Evolutionary conservation across 2,329 filamentous ascomycete genomes (phyloP), one percentile per base, ranked within the genome.

Genomic region (Aspergillus neoniger): DNA sequence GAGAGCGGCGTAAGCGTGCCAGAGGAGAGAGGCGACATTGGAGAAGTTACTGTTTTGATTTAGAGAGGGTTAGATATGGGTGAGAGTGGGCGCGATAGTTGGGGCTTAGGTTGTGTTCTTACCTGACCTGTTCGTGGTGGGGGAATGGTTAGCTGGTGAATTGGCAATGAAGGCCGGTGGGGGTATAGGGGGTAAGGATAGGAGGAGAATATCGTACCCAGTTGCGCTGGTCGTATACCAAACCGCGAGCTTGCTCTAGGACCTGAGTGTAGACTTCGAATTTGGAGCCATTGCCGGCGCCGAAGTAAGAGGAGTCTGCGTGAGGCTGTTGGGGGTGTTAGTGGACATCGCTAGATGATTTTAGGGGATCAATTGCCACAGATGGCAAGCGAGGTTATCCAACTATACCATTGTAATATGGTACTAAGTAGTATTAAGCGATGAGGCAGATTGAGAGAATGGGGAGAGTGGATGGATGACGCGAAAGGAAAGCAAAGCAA

Each of bases 11-110:
- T 76, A 82, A 58, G 77, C 73, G 70, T 82, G 79, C 79, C 79
- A 82, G 55, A 82, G 77, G 52, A 82, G 77, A 19, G 80, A 82
- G 48, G 80, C 71, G 58, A 77, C 70, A 61, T 82, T 82, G 63
- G 80, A 76, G 58, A 79, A 70, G 69, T 82, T 82, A 64, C 77
- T 79, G 25, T 30, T 8, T 30, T 53, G 52, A 4, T 5, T 65
- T 52, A 52, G 49, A 52, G 51, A 15, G 28, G 17, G 32, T 48
- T 30, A 21, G 25, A 21, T 14, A 41, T 23, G 47, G 32, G 47
- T 14, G 32, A 6, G 2, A 36, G 32, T 15, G 12, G 32, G 32
- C 32, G 32, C 32, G 32, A 36, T 36, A 36, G 32, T 36, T 36
- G 32, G 25, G 25, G 25, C 25, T 28, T 28, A 1, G 1, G 17